Conservation (phyloP, 2,329 filamentous ascomycete species). For the Ceratocystis lukuohia region DNA sequence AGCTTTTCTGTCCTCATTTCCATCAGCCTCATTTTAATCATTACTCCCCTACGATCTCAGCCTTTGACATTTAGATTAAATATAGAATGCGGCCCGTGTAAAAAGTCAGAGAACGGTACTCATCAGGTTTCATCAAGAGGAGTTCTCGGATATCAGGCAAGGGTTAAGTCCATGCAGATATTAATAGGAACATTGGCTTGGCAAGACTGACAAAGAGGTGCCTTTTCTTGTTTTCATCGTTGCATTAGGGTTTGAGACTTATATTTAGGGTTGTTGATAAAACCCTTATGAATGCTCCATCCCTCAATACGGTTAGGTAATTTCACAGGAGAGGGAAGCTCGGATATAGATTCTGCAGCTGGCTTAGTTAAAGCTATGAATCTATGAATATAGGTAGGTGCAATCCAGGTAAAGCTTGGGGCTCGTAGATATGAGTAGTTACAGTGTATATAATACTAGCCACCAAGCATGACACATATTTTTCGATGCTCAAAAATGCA, state of each 20-base stretch:
- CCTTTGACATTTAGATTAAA: neutral
- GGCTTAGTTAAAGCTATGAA: neutral
- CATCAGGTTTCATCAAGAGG: neutral
- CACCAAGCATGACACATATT: neutral
- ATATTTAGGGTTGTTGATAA: accelerated
- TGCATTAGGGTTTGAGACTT: accelerated
- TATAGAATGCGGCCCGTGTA: neutral
- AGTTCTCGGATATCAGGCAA: neutral
- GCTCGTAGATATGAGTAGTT: neutral
- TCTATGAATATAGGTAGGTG: neutral
- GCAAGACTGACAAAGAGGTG: neutral
- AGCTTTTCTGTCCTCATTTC: neutral
- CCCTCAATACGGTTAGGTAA: no score
- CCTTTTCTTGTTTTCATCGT: neutral
- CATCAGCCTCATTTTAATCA: neutral
- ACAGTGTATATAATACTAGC: neutral
- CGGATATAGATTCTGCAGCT: neutral
- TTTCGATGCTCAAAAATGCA: no score
- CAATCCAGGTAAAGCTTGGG: neutral
- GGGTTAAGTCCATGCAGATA: neutral
- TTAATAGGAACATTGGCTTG: neutral
- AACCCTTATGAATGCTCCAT: neutral
- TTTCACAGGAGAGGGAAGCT: neutral
- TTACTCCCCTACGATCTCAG: neutral
- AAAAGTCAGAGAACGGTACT: neutral